Evolutionary conservation across 2,329 filamentous ascomycete species (phyloP), one percentile per base, ranked within the genome.

Genomic region (Elsinoe necatrix): DNA sequence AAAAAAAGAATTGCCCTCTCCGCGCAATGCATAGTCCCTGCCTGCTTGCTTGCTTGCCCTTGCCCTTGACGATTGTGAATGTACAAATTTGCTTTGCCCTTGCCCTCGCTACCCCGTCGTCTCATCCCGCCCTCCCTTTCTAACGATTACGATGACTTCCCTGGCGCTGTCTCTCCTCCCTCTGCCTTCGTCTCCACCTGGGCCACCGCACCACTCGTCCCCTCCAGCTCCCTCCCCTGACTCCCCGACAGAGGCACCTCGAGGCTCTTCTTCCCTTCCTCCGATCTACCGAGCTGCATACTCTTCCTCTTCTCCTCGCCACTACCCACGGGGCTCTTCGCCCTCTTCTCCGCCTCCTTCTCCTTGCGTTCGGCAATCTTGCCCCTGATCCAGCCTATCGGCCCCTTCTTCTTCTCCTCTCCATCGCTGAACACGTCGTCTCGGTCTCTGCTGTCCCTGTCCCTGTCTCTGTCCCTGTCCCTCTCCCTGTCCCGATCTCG

Each of bases 381-480:
- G 60, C 79, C 81, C 61, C 83, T 79, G 61, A 86, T 78, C 74
- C 84, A 86, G 5, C 78, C 80, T 61, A 86, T 79, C 1, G 82
- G 75, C 1, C 81, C 79, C 60, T 79, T 83, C 68, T 79, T 82
- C 60, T 82, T 55, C 31, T 58, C 43, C 14, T 54, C 52, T 14
- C 39, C 31, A 14, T 58, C 57, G n/a, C 51, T 55, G 20, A 55
- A 48, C 2, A 51, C 29, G 37, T 58, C 57, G 25, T 57, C 50
- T 25, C 25, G 21, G 18, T 43, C 41, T 14, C 18, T 9, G 7
- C n/a, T n/a, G n/a, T n/a, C 50, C 18, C 25, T 43, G 18, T 43
- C 41, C 20, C 18, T 9, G 7, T 43, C 20, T 16, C 8, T 23
- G 18, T 57, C 50, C 23, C 25, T 43, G 18, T 23, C 41, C 18